Percentiles rank a stretch among this genome's conserved stretches.
Evolutionary conservation across 2,329 filamentous ascomycete genomes (phyloP).

Genomic region (Trichoderma atrobrunneum): DNA sequence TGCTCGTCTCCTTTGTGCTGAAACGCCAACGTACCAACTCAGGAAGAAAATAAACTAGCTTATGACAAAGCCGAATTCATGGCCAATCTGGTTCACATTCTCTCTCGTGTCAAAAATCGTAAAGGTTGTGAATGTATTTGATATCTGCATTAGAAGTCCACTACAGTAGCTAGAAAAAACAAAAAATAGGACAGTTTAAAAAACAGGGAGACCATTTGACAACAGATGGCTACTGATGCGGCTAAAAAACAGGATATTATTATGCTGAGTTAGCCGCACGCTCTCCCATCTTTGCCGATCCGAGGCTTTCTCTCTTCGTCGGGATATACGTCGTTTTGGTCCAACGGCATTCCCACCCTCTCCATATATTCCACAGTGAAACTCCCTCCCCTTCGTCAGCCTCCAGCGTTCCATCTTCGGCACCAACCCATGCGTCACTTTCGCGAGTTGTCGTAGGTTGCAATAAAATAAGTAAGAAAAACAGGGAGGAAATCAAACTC

Average conservation of each 20-base stretch:
- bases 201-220: conserved; percentile 29
- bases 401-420: conserved; percentile 32
- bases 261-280: conserved; percentile 21
- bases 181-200: conserved; percentile 27
- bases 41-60: not conserved
- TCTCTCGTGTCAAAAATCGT: not conserved
- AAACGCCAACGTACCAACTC: not conserved
- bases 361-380: conserved; percentile 19
- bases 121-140: conserved; percentile 43
- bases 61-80: not conserved
- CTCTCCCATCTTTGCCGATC: conserved; percentile 16
- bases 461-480: conserved; percentile 25
- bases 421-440: conserved; percentile 28
- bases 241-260: conserved; percentile 21
- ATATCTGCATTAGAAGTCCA: conserved; percentile 64
- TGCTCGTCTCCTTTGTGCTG: not conserved
- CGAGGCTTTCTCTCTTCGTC: conserved; percentile 21
- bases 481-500: conserved; percentile 36
- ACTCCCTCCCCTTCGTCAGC: conserved; percentile 26
- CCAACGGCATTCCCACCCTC: conserved; percentile 16
- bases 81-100: not conserved
- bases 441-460: conserved; percentile 22
- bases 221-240: conserved; percentile 32
- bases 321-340: conserved; percentile 23
- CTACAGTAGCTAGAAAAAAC: conserved; percentile 52